These are phyloP conservation scores for Aspergillus persii DNA, from an alignment of 2,329 filamentous ascomycete species.

Conservation along the genomic window DNA sequence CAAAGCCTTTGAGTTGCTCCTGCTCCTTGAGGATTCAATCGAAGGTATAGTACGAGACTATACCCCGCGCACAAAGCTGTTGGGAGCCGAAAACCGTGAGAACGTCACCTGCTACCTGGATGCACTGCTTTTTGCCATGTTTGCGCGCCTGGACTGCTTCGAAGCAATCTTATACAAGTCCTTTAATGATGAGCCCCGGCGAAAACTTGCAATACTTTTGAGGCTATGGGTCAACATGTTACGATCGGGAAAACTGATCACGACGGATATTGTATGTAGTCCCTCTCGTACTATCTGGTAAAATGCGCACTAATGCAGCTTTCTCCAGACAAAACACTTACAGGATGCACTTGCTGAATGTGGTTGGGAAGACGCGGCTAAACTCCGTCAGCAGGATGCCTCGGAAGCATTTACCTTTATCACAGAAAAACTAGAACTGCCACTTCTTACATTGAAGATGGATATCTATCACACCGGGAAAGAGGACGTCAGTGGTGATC, in stretches of 20 bases:
- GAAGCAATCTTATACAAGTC: conserved; percentile 86
- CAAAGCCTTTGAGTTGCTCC: conserved; percentile 71
- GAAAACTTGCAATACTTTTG: conserved; percentile 72
- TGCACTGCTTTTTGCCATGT: conserved; percentile 91
- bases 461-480: conserved; percentile 92
- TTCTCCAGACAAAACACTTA: conserved; percentile 70
- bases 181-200: conserved; percentile 69
- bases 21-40: conserved; percentile 76
- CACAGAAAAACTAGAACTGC: conserved; percentile 82
- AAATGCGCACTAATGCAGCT: neutral
- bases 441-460: conserved; percentile 85
- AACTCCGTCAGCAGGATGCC: conserved; percentile 84
- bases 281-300: neutral
- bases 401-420: conserved; percentile 96
- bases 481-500: conserved; percentile 78
- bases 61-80: conserved; percentile 67
- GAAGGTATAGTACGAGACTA: conserved; percentile 75
- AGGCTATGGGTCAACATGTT: conserved; percentile 93
- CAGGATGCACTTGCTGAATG: conserved; percentile 80
- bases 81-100: conserved; percentile 82
- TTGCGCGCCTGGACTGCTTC: conserved; percentile 83
- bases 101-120: conserved; percentile 95
- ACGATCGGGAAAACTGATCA: conserved; percentile 79
- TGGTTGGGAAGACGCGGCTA: conserved; percentile 79
- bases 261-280: conserved; percentile 69